Evolutionary conservation across 768 basidiomycete genomes (phyloP), one percentile per base, ranked within the genome.

Genomic region (Phylloporus sp.): DNA sequence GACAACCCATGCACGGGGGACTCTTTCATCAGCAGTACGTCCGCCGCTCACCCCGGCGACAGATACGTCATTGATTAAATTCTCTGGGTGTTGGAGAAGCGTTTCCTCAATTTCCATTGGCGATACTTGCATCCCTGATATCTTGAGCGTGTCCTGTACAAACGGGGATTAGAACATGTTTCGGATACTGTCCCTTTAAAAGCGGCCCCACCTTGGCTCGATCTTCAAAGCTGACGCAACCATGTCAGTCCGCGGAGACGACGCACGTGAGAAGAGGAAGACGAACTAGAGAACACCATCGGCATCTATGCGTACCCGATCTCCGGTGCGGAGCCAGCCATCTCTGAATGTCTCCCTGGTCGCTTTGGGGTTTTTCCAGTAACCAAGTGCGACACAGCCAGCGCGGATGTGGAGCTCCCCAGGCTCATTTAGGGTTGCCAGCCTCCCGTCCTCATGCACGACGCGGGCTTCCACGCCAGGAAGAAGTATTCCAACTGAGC

Each of bases 1-100:
- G 0, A 90, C 85, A 38, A 91, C 60, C 89, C 89, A 91, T 2
- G 90, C 90, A 2, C 83, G 79, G 0, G 89, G 88, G 1, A 85
- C 75, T 59, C 81, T 82, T 69, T 91, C 89, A 60, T 89, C 86
- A 0, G 74, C 72, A 0, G 84, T 84, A 4, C 84, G 82, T 0
- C 82, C 85, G 24, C 86, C 86, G 18, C 73, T 77, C 2, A 92
- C 86, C 13, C 89, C 89, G 0, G 85, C 86, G 16, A 91, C 89
- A 2, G 77, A 75, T 13, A 73, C 85, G 55, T 91, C 90, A 9
- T 63, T 67, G 52, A 91, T 78, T 42, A 89, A 74, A 16, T 71
- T 71, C 8, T 76, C 75, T 0, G 88, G 85, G 34, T 91, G 80
- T 0, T 73, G 73, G 18, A 84, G 74, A 2, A 91, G 70, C 22